phyloP scores from a whole-genome alignment of 495 filamentous ascomycete genomes.

The Trichoderma reesei region DNA sequence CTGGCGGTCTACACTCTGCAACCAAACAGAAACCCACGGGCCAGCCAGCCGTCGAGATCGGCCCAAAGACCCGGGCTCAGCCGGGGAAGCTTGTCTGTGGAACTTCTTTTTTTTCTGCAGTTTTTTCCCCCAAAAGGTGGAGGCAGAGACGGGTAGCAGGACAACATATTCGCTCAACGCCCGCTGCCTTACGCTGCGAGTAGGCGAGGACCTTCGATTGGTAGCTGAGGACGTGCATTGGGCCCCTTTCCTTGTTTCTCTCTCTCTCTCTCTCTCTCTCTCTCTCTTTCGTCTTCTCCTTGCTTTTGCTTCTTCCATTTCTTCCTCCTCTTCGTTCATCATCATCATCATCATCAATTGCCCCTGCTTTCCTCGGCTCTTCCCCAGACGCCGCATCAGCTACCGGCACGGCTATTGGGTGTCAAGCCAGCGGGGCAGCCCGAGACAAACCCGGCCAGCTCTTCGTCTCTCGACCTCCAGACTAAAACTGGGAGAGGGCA shows the following conservation, averaged over 20 bases:
- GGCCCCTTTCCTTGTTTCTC: background rate
- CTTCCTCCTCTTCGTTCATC: no score
- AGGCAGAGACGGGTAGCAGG: background rate
- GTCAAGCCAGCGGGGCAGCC: no score
- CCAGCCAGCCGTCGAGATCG: constrained; percentile 1
- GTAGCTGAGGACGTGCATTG: background rate
- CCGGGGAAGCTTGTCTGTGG: background rate
- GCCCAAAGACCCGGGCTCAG: constrained; percentile 4
- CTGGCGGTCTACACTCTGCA: background rate
- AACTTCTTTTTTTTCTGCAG: background rate
- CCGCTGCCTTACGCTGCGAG: background rate
- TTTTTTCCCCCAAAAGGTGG: constrained; percentile 1
- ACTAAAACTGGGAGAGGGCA: no score
- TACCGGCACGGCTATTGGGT: no score
- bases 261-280: no score
- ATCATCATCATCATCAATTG: no score
- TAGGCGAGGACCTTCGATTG: background rate
- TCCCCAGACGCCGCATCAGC: no score
- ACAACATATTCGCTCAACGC: background rate
- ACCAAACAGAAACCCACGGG: background rate
- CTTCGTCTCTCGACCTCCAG: no score
- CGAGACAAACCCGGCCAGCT: no score
- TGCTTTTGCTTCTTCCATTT: no score
- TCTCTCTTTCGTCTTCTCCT: no score
- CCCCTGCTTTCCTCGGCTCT: no score